These are phyloP conservation scores for Sechiopsis laciniata DNA, from an alignment of 306 rosid species.

Conservation along the genomic window DNA sequence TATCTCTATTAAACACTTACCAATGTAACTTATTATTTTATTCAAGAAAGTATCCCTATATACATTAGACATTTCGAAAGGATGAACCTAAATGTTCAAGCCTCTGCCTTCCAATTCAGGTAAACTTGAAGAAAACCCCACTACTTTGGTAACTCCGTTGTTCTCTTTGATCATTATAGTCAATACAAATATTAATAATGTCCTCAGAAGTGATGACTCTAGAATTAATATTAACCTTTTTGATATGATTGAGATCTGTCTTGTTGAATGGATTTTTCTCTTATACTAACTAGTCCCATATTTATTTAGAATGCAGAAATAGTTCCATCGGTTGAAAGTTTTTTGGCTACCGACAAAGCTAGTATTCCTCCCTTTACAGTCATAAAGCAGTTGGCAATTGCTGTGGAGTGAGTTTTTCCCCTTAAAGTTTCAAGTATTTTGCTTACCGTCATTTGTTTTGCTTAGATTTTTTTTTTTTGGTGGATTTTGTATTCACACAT, in stretches of 20 bases:
- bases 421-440: conserved; percentile 22
- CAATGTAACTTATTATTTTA: neutral
- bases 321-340: conserved; percentile 68
- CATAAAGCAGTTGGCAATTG: conserved; percentile 75
- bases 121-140: neutral
- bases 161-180: neutral
- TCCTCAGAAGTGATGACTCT: neutral
- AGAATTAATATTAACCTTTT: neutral
- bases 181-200: neutral
- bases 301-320: conserved; percentile 51
- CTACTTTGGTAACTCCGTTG: neutral
- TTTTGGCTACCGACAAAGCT: conserved; percentile 43
- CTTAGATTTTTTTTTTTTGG: conserved; percentile 19
- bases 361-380: conserved; percentile 68
- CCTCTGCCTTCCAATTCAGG: neutral
- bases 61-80: neutral
- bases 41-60: neutral
- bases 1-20: conserved; percentile 22
- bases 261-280: neutral
- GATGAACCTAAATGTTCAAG: neutral
- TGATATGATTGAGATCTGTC: neutral
- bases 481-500: conserved; percentile 17
- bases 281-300: neutral
- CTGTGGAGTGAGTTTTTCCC: conserved; percentile 71
- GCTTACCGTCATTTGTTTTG: conserved; percentile 21